Percentiles rank a stretch among this genome's conserved stretches.
phyloP scores from a whole-genome alignment of 768 basidiomycete genomes.

The Amanita brunnescens region DNA sequence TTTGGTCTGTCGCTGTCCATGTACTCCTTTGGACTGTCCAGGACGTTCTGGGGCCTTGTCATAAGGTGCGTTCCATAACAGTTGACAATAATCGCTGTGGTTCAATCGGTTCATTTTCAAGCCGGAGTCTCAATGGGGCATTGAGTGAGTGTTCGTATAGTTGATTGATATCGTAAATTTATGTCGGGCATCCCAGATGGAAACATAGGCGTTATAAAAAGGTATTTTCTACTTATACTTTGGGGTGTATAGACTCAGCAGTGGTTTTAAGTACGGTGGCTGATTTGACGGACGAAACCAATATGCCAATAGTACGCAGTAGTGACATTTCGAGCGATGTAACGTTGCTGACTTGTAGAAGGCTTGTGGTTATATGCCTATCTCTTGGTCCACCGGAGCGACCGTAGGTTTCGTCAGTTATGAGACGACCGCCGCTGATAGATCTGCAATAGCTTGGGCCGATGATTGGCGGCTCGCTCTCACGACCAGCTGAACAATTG shows the following conservation, averaged over 20 bases:
- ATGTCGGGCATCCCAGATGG: conserved; percentile 28
- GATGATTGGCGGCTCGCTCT: conserved; percentile 48
- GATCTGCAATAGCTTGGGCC: conserved; percentile 32
- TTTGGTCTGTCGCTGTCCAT: conserved; percentile 59
- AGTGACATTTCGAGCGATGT: background rate
- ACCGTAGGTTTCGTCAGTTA: conserved; percentile 21
- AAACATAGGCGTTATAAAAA: conserved; percentile 63
- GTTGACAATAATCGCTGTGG: background rate
- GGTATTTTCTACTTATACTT: conserved; percentile 21
- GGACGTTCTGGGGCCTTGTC: conserved; percentile 57
- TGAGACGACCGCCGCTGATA: background rate
- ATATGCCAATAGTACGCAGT: conserved; percentile 44
- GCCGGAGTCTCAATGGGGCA: conserved; percentile 64
- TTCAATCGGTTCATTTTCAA: conserved; percentile 16
- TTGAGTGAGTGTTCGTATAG: conserved; percentile 37
- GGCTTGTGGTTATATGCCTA: conserved; percentile 62
- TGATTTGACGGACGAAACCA: conserved; percentile 66
- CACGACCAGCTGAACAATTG: conserved; percentile 50
- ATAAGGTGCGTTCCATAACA: conserved; percentile 26
- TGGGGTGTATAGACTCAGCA: background rate
- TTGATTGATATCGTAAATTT: too few relatives aligned
- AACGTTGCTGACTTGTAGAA: conserved; percentile 9
- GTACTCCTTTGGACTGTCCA: conserved; percentile 68
- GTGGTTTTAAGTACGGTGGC: conserved; percentile 46
- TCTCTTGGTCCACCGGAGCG: conserved; percentile 33